A percentile compares a stretch with the other conserved stretches of the same genome.
Evolutionary conservation across 2,329 filamentous ascomycete genomes (phyloP).

Genomic region (Fusarium verticillioides): DNA sequence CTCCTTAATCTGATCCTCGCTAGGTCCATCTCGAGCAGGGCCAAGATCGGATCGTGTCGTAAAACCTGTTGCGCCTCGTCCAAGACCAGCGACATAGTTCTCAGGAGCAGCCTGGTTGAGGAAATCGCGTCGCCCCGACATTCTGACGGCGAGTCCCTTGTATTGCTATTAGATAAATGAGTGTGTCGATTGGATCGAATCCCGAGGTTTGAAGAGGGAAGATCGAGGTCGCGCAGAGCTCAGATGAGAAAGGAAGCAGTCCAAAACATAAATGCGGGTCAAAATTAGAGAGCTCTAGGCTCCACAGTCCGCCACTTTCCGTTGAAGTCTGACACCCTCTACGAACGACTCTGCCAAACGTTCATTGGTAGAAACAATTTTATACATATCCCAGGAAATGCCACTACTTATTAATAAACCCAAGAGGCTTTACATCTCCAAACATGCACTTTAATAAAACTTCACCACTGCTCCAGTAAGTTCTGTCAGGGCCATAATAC

Average conservation of each 20-base stretch:
- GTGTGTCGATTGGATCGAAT: background rate
- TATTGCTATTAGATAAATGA: conserved; percentile 3
- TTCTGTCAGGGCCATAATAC: background rate
- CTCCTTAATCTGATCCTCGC: conserved; percentile 98
- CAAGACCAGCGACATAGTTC: conserved; percentile 94
- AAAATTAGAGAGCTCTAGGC: conserved; percentile 9
- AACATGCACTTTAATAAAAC: conserved; percentile 10
- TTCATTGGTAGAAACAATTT: background rate
- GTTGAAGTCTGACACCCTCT: background rate
- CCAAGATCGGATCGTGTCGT: conserved; percentile 97
- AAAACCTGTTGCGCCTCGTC: conserved; percentile 97
- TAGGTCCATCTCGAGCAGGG: conserved; percentile 92
- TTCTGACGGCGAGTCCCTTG: conserved; percentile 47
- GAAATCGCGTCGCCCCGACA: conserved; percentile 81
- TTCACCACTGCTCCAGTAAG: background rate
- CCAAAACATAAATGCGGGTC: conserved; percentile 31
- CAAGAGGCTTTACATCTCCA: background rate
- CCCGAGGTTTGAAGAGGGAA: background rate
- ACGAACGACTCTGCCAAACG: background rate
- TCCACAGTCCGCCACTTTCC: conserved; percentile 20
- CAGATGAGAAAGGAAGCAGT: conserved; percentile 14
- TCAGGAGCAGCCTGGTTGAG: conserved; percentile 85
- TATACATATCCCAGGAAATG: conserved; percentile 7
- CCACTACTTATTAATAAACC: conserved; percentile 4
- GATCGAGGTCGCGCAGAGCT: conserved; percentile 15